Evolutionary conservation across 768 basidiomycete genomes (phyloP), one percentile per base, ranked within the genome.

Genomic region (Kwoniella sp.): DNA sequence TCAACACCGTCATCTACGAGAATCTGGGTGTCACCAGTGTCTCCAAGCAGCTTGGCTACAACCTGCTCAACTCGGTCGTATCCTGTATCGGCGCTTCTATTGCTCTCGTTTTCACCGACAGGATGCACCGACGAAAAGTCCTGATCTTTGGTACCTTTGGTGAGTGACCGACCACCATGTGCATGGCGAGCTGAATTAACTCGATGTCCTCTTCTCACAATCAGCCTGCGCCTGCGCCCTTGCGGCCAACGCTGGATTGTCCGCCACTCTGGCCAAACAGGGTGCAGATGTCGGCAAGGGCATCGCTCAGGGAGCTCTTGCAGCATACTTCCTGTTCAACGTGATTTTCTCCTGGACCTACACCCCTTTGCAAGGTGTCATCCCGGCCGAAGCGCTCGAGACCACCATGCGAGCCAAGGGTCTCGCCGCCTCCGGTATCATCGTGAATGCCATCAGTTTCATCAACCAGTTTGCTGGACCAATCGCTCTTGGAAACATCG

Each of bases 391-490:
- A 68, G 85, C 84, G 70, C 78, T 87, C 20, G 82, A 84, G 59
- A 86, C 85, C 57, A 86, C 85, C 47, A 84, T 86, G 30, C 84
- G 86, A 50, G 86, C 86, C 4, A 87, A 87, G 74, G 87, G 87
- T 63, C 86, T 88, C 83, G 86, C 86, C 3, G 73, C 85, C 80
- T 86, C 81, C 63, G 84, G 73, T 26, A 65, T 76, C 55, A 74
- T 78, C 37, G 68, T 72, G 61, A 65, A 66, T 52, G 62, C 68
- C 23, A 64, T 79, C 63, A 65, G 71, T 8, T 81, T 81, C 74
- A 81, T 82, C 73, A 87, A 86, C 70, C 83, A 83, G 12, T 87
- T 85, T 58, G 86, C 86, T 4, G 82, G 82, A 3, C 84, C 84
- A 1, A 82, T 84, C 69, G 83, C 82, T 0, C 77, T 84, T 13